Evolutionary conservation across 2,329 filamentous ascomycete genomes (phyloP), one percentile per base, ranked within the genome.

Genomic region (Aspergillus novofumigatus): DNA sequence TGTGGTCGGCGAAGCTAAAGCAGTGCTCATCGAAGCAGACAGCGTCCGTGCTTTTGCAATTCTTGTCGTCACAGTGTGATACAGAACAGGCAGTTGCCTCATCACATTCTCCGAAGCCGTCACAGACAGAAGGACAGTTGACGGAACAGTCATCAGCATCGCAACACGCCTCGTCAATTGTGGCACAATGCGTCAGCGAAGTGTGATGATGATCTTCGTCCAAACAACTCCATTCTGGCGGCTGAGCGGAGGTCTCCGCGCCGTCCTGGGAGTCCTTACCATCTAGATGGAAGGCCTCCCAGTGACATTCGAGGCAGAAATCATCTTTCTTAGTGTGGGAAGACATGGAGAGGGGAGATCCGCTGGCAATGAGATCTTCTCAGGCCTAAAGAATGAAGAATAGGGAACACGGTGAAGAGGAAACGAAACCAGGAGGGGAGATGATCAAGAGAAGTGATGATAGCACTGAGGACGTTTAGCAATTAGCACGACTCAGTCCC

Each of bases 271-370:
- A 51, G 42, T 66, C 60, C 59, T 70, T 69, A 7, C 67, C 65
- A 55, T 72, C 69, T 42, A 75, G 68, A 58, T 73, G 68, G 42
- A 75, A 72, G 3, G 67, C 63, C 50, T 76, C 71, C 74, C 74
- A 77, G 48, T 73, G 72, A 58, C 74, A 77, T 63, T 75, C 73
- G 25, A 77, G 69, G 59, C 75, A 77, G 60, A 72, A 75, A 53
- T 72, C 68, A 51, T 68, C 66, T 47, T 62, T 61, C 54, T 67
- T 66, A 50, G 66, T 57, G 60, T 70, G 68, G 54, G 68, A 64
- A 52, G 66, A 62, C 72, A 74, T 75, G 54, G 56, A 67, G 63
- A 54, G 52, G 41, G 42, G 25, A 53, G 44, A 29, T 32, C 42
- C 26, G 21, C 32, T 14, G 23, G 20, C 11, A 14, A 23, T 20